These are phyloP conservation scores for Heritiera littoralis DNA, from an alignment of 345 rosid genomes.

Conservation along the genomic window DNA sequence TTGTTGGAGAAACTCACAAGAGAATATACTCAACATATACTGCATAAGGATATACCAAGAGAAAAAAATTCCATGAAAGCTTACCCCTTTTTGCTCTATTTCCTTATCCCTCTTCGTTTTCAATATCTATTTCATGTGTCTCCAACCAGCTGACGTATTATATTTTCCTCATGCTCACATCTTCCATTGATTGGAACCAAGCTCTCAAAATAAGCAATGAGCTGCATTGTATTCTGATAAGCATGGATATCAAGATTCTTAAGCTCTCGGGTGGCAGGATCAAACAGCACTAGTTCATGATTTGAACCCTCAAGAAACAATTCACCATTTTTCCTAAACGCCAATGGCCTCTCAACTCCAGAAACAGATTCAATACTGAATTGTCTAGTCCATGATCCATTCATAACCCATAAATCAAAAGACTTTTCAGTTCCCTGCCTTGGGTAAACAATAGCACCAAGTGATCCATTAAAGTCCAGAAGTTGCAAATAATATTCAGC, in stretches of 20 bases:
- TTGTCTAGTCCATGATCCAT: slow-evolving; percentile 10
- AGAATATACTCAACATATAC: neutral
- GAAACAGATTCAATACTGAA: neutral
- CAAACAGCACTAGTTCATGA: neutral
- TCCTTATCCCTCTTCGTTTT: neutral
- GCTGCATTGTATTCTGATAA: neutral
- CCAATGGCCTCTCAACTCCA: slow-evolving; percentile 4
- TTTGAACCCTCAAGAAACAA: neutral
- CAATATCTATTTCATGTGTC: neutral
- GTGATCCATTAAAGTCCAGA: neutral
- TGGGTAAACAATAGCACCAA: slow-evolving; percentile 4
- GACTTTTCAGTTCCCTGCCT: neutral
- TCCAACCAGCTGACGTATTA: neutral
- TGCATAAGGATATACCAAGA: neutral
- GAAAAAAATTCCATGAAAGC: neutral
- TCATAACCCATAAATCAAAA: slow-evolving; percentile 18
- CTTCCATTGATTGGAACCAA: neutral
- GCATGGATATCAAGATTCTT: slow-evolving; percentile 13
- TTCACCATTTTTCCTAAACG: slow-evolving; percentile 9
- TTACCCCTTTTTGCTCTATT: neutral
- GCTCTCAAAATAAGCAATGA: slow-evolving; percentile 12
- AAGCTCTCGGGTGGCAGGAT: neutral
- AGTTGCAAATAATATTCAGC: neutral
- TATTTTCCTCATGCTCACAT: neutral
- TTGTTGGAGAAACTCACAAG: neutral